Evolutionary conservation across 192 early-diverging fungal genomes (phyloP).

Genomic region (Entophlyctis luteolus): DNA sequence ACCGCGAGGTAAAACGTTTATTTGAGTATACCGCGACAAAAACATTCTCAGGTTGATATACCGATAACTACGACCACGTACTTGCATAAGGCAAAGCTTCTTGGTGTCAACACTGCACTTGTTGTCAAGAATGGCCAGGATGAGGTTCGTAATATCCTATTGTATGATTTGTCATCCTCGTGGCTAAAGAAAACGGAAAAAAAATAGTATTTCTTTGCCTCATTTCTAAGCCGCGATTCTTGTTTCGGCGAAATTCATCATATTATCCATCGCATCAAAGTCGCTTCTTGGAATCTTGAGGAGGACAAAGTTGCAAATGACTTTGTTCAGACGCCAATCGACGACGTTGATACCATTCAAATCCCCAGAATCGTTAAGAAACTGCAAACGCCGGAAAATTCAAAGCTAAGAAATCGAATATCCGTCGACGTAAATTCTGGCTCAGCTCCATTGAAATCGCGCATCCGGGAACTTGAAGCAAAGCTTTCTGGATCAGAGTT

Average conservation of each 20-base stretch:
- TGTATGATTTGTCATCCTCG: neutral
- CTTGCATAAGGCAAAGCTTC: neutral
- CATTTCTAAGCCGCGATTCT: neutral
- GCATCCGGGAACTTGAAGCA: no score
- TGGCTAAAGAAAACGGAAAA: neutral
- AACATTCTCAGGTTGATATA: neutral
- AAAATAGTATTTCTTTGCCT: slow-evolving; percentile 2
- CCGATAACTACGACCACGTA: neutral
- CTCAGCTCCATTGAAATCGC: no score
- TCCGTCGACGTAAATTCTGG: no score
- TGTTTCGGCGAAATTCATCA: neutral
- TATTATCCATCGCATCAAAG: no score
- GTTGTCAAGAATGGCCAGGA: neutral
- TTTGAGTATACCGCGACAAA: neutral
- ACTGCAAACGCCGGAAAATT: no score
- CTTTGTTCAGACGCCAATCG: no score
- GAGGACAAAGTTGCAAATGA: no score
- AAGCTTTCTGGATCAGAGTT: no score
- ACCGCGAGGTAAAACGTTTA: neutral
- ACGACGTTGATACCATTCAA: no score
- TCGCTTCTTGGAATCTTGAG: no score
- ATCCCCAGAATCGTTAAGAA: no score
- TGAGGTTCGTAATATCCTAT: neutral
- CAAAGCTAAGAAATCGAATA: no score
- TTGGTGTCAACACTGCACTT: neutral